phyloP scores from a whole-genome alignment of 2,329 filamentous ascomycete genomes.

The Didymella lethalis region DNA sequence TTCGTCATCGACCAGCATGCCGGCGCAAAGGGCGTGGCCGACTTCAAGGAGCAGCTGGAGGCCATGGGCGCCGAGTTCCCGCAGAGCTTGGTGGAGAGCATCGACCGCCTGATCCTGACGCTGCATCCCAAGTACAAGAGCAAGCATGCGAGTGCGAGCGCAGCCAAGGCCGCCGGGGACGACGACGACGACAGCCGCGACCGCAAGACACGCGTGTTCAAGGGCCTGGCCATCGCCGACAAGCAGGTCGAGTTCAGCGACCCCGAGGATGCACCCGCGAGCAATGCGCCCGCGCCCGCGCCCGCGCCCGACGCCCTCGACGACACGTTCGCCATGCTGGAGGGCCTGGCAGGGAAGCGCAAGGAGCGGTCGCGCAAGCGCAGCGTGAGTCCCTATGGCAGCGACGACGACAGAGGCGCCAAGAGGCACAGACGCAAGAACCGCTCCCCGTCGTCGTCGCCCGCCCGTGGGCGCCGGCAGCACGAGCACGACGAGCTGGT shows the following conservation, averaged over 20 bases:
- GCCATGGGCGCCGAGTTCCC: conserved; percentile 84
- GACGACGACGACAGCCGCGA: conserved; percentile 67
- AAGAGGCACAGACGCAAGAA: conserved; percentile 55
- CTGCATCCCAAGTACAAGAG: conserved; percentile 90
- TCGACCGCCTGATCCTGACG: conserved; percentile 85
- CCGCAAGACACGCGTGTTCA: conserved; percentile 87
- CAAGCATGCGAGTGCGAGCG: conserved; percentile 49
- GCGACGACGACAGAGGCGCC: conserved; percentile 52
- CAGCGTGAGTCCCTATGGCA: conserved; percentile 64
- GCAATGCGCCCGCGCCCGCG: conserved; percentile 54
- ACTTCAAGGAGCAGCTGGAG: conserved; percentile 79
- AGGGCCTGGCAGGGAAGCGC: conserved; percentile 73
- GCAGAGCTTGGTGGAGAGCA: conserved; percentile 84
- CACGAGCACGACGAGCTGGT: conserved; percentile 60
- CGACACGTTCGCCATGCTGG: conserved; percentile 91
- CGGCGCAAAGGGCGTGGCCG: conserved; percentile 72
- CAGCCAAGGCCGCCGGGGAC: conserved; percentile 51
- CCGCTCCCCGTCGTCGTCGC: conserved; percentile 63
- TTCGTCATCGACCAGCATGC: conserved; percentile 92
- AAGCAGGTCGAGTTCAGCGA: conserved; percentile 64
- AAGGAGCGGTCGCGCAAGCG: conserved; percentile 64
- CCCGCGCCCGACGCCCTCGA: conserved; percentile 75
- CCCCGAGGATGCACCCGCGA: conserved; percentile 55
- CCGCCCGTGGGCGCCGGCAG: conserved; percentile 47
- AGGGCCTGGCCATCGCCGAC: conserved; percentile 86